A percentile compares a stretch with the other conserved stretches of the same genome.
These are phyloP conservation scores for Ganoderma lingzhi DNA, from an alignment of 1,284 basidiomycete species.

Conservation along the genomic window DNA sequence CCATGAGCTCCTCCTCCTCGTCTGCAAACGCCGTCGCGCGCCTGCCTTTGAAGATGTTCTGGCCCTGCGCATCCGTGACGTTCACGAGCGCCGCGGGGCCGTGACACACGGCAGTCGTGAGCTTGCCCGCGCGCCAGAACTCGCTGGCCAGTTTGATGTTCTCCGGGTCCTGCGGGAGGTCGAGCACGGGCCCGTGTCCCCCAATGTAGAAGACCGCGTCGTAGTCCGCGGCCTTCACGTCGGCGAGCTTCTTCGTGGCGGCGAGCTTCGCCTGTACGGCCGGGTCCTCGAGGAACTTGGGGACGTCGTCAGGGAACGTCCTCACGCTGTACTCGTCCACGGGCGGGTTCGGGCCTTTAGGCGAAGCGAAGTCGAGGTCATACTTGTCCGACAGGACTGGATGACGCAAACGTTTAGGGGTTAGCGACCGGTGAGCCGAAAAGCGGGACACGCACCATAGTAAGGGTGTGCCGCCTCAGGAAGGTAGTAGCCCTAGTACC, in stretches of 20 bases:
- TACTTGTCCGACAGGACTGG: constrained; percentile 59
- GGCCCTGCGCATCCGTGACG: constrained; percentile 59
- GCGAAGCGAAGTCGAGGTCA: constrained; percentile 75
- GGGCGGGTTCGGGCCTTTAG: constrained; percentile 78
- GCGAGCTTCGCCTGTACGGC: constrained; percentile 66
- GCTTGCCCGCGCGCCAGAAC: constrained; percentile 70
- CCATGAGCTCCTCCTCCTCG: constrained; percentile 62
- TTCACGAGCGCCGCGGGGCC: constrained; percentile 70
- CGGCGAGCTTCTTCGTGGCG: constrained; percentile 66
- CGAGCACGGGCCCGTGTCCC: constrained; percentile 77
- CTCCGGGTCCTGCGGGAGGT: constrained; percentile 65
- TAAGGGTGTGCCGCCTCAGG: constrained; percentile 86
- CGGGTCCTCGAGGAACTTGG: constrained; percentile 68
- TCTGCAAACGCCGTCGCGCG: constrained; percentile 76
- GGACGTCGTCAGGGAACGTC: constrained; percentile 62
- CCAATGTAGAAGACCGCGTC: constrained; percentile 83
- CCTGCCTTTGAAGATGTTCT: constrained; percentile 71
- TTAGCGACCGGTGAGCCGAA: not conserved
- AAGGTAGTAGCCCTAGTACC: constrained; percentile 67
- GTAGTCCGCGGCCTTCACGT: constrained; percentile 68
- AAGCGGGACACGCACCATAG: constrained; percentile 47
- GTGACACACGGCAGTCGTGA: constrained; percentile 76
- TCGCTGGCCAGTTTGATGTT: constrained; percentile 64
- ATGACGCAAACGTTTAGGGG: not conserved
- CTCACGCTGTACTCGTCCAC: constrained; percentile 68